A percentile compares a stretch with the other conserved stretches of the same genome.
Evolutionary conservation across 352 stramenopile genomes (phyloP).

Genomic region (Globisporangium acanthophoron): DNA sequence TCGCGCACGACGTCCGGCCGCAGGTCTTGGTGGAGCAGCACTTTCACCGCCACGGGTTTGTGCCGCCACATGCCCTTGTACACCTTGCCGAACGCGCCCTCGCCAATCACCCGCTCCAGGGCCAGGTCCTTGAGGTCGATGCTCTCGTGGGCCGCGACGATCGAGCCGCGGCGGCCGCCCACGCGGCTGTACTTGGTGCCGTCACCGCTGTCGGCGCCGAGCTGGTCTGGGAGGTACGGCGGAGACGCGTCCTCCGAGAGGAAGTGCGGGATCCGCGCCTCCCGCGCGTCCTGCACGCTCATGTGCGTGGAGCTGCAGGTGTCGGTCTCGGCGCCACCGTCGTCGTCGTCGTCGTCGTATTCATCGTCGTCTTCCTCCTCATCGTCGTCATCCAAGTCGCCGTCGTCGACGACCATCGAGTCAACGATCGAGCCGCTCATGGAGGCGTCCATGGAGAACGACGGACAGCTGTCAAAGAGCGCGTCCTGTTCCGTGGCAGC

Average conservation of each 20-base stretch:
- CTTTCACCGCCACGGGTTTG: constrained; percentile 60
- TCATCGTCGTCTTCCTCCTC: constrained; percentile 27
- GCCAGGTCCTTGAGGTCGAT: constrained; percentile 60
- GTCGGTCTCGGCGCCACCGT: constrained; percentile 21
- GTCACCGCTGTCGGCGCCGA: constrained; percentile 17
- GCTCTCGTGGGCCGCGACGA: constrained; percentile 36
- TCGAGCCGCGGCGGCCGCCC: constrained; percentile 11
- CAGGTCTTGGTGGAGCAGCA: constrained; percentile 70
- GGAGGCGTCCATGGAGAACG: constrained; percentile 7
- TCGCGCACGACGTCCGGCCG: constrained; percentile 60
- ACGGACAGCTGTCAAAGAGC: constrained; percentile 18
- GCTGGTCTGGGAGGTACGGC: constrained; percentile 20
- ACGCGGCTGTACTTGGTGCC: constrained; percentile 2
- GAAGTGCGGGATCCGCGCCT: constrained; percentile 61
- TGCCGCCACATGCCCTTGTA: constrained; percentile 59
- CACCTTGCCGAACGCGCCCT: constrained; percentile 79
- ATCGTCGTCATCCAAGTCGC: constrained; percentile 24
- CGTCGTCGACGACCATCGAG: constrained; percentile 2
- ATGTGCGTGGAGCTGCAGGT: constrained; percentile 35
- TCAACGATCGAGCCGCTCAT: constrained; percentile 9
- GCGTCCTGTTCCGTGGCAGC: constrained; percentile 21
- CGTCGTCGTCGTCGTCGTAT: constrained; percentile 20
- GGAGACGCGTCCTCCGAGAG: constrained; percentile 42
- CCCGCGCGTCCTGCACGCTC: constrained; percentile 39
- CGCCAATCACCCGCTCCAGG: constrained; percentile 54